Base-by-base conservation (phyloP, 2,329 filamentous ascomycete species). In the Alternaria sp. region DNA sequence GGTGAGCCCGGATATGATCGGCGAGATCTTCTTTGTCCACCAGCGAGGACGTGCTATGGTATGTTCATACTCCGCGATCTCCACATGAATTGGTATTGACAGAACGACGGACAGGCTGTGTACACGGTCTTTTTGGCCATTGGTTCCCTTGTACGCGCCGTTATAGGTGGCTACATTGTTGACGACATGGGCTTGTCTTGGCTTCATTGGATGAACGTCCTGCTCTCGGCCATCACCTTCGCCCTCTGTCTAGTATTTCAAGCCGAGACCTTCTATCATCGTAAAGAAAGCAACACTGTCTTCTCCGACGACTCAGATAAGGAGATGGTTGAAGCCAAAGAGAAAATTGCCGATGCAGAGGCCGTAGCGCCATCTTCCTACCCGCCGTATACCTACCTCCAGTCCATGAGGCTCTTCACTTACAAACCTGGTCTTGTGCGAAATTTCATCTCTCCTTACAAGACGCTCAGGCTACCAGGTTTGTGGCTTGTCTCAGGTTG, bases 1-100 rank as follows among this genome's bases (percentile, higher is more conserved):
- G 14, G 69, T 80, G 14, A 73, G 78, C 8, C 78, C 78, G 6
- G 76, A 77, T 62, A 72, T 79, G 9, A 71, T 80, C 9, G 78
- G 77, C 1, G 78, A 80, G 51, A 70, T 79, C 2, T 80, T 79
- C 63, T 81, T 80, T 54, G 72, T 80, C 24, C 79, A 80, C 50
- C 71, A 80, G 56, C 72, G 76, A 14, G 78, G 78, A 37, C 70
- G 78, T 42, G 78, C 76, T 3, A 75, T 80, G 72, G 76, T 77
- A 50, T 66, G 62, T 28, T 39, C 9, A 49, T n/a, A 10, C 23
- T 2, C 3, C 10, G n/a, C 3, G 11, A 23, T 5, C 1, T 26
- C 5, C 41, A 51, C 8, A 37, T 26, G 10, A 5, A 36, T 17
- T 29, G 5, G 34, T 14, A 8, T 9, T 10, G 0, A 11, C 4